These are phyloP conservation scores for Phoma sp. DNA, from an alignment of 2,329 filamentous ascomycete genomes.

Conservation along the genomic window DNA sequence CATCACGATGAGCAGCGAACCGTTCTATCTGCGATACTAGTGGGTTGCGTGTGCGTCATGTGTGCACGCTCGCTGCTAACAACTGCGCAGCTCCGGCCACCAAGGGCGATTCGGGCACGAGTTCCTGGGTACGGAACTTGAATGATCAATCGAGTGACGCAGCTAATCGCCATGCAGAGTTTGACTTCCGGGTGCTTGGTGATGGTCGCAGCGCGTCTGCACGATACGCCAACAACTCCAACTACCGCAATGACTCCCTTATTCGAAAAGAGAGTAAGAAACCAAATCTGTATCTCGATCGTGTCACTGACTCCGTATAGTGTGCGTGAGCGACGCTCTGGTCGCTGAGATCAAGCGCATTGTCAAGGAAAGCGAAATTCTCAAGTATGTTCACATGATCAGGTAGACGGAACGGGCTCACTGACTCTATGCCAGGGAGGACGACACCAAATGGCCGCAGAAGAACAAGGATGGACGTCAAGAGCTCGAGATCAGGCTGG, in stretches of 20 bases:
- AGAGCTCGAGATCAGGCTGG: conserved; percentile 91
- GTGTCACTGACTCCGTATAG: conserved; percentile 55
- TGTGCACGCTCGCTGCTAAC: conserved; percentile 27
- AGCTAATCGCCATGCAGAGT: conserved; percentile 66
- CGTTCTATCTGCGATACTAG: conserved; percentile 98
- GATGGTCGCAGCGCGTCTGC: conserved; percentile 93
- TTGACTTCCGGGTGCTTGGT: conserved; percentile 90
- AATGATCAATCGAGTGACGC: not conserved
- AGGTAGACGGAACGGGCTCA: not conserved
- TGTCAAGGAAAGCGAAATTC: conserved; percentile 94
- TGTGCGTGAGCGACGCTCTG: conserved; percentile 92
- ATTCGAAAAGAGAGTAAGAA: conserved; percentile 97
- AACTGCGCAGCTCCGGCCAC: conserved; percentile 80
- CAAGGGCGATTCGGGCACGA: conserved; percentile 97
- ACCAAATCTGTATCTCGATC: not conserved
- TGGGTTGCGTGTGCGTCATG: conserved; percentile 56
- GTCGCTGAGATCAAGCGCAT: conserved; percentile 96
- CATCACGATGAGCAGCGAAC: conserved; percentile 72
- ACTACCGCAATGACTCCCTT: conserved; percentile 97
- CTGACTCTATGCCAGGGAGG: conserved; percentile 69
- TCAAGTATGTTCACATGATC: conserved; percentile 71
- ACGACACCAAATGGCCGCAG: conserved; percentile 97
- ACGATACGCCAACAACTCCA: conserved; percentile 98
- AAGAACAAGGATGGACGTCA: conserved; percentile 99
- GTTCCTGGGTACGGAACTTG: conserved; percentile 75